Evolutionary conservation across 1,284 basidiomycete species (phyloP).

Genomic region (Takashimella koratensis): DNA sequence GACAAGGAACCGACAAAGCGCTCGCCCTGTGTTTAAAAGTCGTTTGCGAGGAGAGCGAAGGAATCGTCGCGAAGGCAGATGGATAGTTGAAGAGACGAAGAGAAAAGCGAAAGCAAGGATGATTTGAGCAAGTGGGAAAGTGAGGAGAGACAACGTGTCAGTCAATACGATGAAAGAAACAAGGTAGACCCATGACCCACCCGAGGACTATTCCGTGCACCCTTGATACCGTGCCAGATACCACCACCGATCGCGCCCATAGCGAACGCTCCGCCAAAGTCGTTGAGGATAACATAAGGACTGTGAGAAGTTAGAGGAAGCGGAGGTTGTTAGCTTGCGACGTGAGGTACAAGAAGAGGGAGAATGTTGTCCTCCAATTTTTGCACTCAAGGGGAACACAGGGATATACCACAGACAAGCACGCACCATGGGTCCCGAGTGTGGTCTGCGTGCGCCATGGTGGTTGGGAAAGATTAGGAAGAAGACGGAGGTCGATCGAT

Average conservation of each 20-base stretch:
- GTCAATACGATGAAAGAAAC: background rate
- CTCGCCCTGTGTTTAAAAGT: constrained; percentile 61
- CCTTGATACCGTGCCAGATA: constrained; percentile 99
- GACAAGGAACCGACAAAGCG: constrained; percentile 89
- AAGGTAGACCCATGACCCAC: constrained; percentile 54
- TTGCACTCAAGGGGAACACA: too few relatives aligned
- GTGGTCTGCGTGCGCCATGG: constrained; percentile 75
- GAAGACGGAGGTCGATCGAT: constrained; percentile 3
- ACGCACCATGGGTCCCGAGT: constrained; percentile 84
- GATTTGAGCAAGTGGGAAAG: too few relatives aligned
- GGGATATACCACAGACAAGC: too few relatives aligned
- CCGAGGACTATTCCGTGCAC: constrained; percentile 90
- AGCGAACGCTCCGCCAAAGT: constrained; percentile 88
- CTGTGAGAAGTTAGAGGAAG: too few relatives aligned
- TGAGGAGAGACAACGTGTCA: constrained; percentile 1
- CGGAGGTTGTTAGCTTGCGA: too few relatives aligned
- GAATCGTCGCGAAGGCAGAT: too few relatives aligned
- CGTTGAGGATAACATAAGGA: constrained; percentile 98
- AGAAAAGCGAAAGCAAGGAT: background rate
- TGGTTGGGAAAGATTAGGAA: constrained; percentile 12
- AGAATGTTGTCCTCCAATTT: too few relatives aligned
- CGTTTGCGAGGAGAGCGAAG: too few relatives aligned
- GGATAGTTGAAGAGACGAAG: background rate
- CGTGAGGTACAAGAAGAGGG: background rate
- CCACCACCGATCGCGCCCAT: constrained; percentile 57